Evolutionary conservation across 176 grass and related monocot species (phyloP), one percentile per base, ranked within the genome.

Genomic region (Neostapfia colusana): DNA sequence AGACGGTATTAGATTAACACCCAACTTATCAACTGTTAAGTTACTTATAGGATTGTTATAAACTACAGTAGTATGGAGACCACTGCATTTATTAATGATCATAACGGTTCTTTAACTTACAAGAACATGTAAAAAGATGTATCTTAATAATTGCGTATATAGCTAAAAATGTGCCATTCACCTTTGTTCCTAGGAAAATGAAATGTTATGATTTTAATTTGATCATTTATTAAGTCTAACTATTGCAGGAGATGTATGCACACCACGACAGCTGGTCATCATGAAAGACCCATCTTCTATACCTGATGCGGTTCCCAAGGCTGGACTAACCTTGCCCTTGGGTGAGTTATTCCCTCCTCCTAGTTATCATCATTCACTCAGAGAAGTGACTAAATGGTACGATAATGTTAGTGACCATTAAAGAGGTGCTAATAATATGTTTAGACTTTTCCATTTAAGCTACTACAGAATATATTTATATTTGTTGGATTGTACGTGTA

Each of bases 301-400:
- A 77, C 81, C 84, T 45, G 77, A 75, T 48, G 82, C 85, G 65
- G 93, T 96, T 70, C 66, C 75, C 65, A 92, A 85, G 73, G 93
- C 89, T 81, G 87, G 87, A 57, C 72, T 96, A 75, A 76, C 74
- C 38, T 85, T 96, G 74, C 93, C 93, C 7, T 85, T 96, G 78
- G 93, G 87, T 96, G 58, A 73, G 72, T 40, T 17, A 87, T 75
- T 62, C 34, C 54, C 13, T 50, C 5, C 14, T 81, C 63, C 31
- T 75, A 73, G 41, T 14, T 79, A 46, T 36, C 25, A 56, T 50
- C 7, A 15, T 26, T 73, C 36, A 71, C 2, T 46, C 58, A 9
- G 44, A 42, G 10, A 42, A 34, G 4, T 23, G 1, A 23, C 61
- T 34, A 70, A 50, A 72, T 72, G 1, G 14, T 53, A 18, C 10